phyloP scores from a whole-genome alignment of 2,329 filamentous ascomycete species.

The Teratosphaeria gauchensis region DNA sequence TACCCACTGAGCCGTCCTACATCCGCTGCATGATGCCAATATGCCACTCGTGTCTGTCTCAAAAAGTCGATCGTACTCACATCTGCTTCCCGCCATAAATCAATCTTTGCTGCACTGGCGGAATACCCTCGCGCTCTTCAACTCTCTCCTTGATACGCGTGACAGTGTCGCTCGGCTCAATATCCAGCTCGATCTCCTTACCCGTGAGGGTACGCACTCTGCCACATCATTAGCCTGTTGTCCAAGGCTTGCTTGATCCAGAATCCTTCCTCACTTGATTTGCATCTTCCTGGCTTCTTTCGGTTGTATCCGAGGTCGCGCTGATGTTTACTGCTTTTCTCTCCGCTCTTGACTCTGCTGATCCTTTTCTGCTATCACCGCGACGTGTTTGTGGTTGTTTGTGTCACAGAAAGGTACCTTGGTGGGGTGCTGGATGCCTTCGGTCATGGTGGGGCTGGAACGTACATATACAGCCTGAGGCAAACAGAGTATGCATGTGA shows the following conservation, averaged over 20 bases:
- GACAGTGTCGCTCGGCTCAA: constrained; percentile 72
- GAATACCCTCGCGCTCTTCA: constrained; percentile 98
- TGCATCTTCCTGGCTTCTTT: constrained; percentile 6
- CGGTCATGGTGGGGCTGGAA: neutral
- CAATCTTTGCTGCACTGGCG: constrained; percentile 88
- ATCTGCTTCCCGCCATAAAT: constrained; percentile 98
- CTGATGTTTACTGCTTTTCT: neutral
- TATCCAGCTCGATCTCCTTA: constrained; percentile 98
- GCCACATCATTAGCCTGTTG: neutral
- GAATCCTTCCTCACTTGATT: constrained; percentile 17
- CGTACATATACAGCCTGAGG: neutral
- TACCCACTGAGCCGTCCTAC: neutral
- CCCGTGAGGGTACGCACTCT: constrained; percentile 96
- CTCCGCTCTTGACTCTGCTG: neutral
- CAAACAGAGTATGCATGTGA: neutral
- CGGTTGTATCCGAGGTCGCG: neutral
- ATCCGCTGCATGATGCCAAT: neutral
- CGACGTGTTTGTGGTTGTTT: neutral
- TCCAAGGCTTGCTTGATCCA: neutral
- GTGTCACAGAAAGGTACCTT: neutral
- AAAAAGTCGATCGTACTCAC: constrained; percentile 38
- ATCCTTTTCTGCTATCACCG: neutral
- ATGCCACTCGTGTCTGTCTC: neutral
- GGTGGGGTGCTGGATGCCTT: neutral
- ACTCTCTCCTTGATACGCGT: constrained; percentile 85